Base-by-base conservation (phyloP, 345 rosid genomes). In the Linum lewisii region DNA sequence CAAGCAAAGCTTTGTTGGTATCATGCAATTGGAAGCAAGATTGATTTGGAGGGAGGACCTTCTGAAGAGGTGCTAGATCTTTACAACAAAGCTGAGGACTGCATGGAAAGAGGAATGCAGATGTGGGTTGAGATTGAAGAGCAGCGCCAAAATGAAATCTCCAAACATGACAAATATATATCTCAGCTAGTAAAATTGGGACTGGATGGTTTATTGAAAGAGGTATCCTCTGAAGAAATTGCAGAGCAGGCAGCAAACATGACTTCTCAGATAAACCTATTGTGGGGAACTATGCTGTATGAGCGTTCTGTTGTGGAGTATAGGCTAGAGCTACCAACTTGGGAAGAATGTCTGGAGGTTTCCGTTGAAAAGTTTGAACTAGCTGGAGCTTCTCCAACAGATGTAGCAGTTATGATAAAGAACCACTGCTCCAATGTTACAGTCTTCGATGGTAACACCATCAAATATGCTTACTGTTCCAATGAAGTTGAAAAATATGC, bases 261-360 rank as follows among this genome's bases (percentile, higher is more conserved):
- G 95, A 84, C 86, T 37, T 84, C 97, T 0, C 99, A 93, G 75
- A 87, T 93, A 60, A 73, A 93, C 70, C 90, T 93, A 23, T 75
- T 93, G 57, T 93, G 99, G 99, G 99, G 97, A 23, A 89, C 95
- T 42, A 68, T 90, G 78, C 81, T 93, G 10, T 93, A 93, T 37
- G 96, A 93, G 76, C 92, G 99, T 24, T 93, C 99, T 10, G 80
- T 93, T 21, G 97, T 85, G 58, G 99, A 93, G 67, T 90, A 79
- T 66, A 90, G 73, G 80, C 84, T 93, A 21, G 95, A 79, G 73
- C 69, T 93, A 23, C 95, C 97, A 57, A 85, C 88, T 42, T 93
- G 99, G 97, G 97, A 93, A 77, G 99, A 93, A 79, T 93, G 99
- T 63, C 73, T 93, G 45, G 97, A 93, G 77, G 99, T 93, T 74